Base-by-base conservation (phyloP, 306 rosid genomes). In the Vicia faba region DNA sequence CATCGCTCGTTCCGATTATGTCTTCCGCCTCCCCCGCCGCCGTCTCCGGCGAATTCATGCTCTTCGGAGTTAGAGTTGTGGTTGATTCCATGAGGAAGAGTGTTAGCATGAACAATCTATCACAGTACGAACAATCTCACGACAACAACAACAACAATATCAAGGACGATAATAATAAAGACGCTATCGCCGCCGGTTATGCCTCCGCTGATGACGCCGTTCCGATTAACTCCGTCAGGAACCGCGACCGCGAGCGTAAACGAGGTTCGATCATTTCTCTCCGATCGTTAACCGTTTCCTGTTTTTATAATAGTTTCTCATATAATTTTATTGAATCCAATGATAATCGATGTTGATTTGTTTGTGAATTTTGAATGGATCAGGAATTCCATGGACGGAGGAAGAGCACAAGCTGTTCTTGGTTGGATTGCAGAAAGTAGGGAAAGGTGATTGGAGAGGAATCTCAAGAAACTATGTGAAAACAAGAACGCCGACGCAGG, bases 401-500 rank as follows among this genome's bases (percentile, higher is more conserved):
- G 97, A 90, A 40, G 99, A 95, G 72, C 99, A 95, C 85, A 95
- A 90, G 83, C 83, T 95, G 41, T 95, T 95, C 50, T 64, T 95
- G 84, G 67, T 86, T 40, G 99, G 99, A 76, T 82, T 95, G 78
- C 95, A 90, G 84, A 85, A 86, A 74, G 99, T 90, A 13, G 99
- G 99, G 38, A 95, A 95, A 69, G 99, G 99, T 50, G 99, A 95
- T 75, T 95, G 99, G 99, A 86, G 99, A 67, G 97, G 99, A 77
- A 95, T 95, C 77, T 90, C 99, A 0, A 85, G 88, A 73, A 90
- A 88, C 84, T 95, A 88, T 29, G 99, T 95, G n/a, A 95, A 90
- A 81, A 95, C 97, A 26, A 83, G 99, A 66, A 95, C 99, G 0
- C 99, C 99, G 1, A 95, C 99, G 6, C 99, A 95, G 87, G 99